phyloP scores from a whole-genome alignment of 2,329 filamentous ascomycete species.

The Cordyceps javanica region DNA sequence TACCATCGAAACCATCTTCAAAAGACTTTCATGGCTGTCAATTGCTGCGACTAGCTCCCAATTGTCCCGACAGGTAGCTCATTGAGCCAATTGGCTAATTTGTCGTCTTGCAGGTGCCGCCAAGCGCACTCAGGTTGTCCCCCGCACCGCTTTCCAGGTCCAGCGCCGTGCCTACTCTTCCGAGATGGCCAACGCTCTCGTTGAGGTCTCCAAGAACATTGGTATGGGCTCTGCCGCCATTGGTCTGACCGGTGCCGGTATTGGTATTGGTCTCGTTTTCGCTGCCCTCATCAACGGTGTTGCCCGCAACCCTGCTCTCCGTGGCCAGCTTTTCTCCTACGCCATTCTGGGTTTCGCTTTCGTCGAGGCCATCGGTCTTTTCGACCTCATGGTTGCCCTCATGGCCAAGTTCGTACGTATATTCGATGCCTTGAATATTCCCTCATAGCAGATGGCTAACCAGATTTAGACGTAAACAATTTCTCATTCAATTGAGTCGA shows the following conservation, averaged over 20 bases:
- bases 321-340: slow-evolving; percentile 90
- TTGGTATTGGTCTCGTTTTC: slow-evolving; percentile 94
- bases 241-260: slow-evolving; percentile 87
- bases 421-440: not conserved
- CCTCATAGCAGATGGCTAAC: slow-evolving; percentile 9
- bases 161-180: slow-evolving; percentile 75
- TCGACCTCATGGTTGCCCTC: slow-evolving; percentile 88
- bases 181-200: slow-evolving; percentile 81
- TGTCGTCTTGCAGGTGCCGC: slow-evolving; percentile 38
- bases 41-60: slow-evolving; percentile 10
- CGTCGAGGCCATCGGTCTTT: slow-evolving; percentile 86
- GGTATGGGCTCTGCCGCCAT: slow-evolving; percentile 87
- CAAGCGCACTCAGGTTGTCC: slow-evolving; percentile 67
- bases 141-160: slow-evolving; percentile 58
- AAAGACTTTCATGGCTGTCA: slow-evolving; percentile 11
- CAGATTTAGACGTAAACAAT: slow-evolving; percentile 30
- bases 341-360: slow-evolving; percentile 94
- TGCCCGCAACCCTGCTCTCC: slow-evolving; percentile 89
- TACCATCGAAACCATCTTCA: not conserved
- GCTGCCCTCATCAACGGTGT: slow-evolving; percentile 82
- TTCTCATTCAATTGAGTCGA: slow-evolving; percentile 17
- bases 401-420: slow-evolving; percentile 80
- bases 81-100: slow-evolving; percentile 27
- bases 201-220: slow-evolving; percentile 86
- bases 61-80: not conserved